Evolutionary conservation across 352 stramenopile species (phyloP).

Genomic region (Phytophthora ramorum): DNA sequence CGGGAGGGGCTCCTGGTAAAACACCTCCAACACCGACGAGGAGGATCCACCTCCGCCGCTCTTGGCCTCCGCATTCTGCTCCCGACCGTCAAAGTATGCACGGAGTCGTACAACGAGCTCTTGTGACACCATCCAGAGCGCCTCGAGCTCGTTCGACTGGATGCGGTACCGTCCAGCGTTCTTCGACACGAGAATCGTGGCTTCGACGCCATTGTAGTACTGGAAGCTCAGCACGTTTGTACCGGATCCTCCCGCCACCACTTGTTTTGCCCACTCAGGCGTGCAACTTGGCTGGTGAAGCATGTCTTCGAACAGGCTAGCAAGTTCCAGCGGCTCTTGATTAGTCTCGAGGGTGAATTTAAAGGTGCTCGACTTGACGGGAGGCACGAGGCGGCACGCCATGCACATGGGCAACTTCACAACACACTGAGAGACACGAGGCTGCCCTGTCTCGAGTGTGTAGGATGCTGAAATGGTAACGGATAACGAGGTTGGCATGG

Average conservation of each 20-base stretch:
- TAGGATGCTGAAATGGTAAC: constrained; percentile 76
- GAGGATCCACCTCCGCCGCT: constrained; percentile 18
- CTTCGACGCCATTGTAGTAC: constrained; percentile 88
- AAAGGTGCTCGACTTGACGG: constrained; percentile 82
- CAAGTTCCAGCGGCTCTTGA: constrained; percentile 74
- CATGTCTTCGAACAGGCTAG: constrained; percentile 88
- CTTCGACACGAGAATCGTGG: constrained; percentile 91
- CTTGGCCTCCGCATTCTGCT: constrained; percentile 30
- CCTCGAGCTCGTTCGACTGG: constrained; percentile 84
- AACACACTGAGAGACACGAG: constrained; percentile 65
- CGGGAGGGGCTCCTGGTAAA: constrained; percentile 86
- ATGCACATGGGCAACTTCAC: constrained; percentile 83
- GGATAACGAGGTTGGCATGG: constrained; percentile 75
- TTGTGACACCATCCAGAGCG: constrained; percentile 80
- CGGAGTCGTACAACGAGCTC: constrained; percentile 77
- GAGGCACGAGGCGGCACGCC: constrained; percentile 68
- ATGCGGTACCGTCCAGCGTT: constrained; percentile 89
- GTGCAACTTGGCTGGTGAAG: constrained; percentile 77
- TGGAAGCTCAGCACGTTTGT: constrained; percentile 90
- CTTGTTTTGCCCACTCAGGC: constrained; percentile 74
- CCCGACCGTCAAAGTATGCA: constrained; percentile 43
- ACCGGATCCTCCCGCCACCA: constrained; percentile 52
- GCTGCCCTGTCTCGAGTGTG: constrained; percentile 72
- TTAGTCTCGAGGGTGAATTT: constrained; percentile 93
- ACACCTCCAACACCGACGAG: constrained; percentile 50